phyloP scores from a whole-genome alignment of 73 alveolate species.

The Paramecium bursaria region DNA sequence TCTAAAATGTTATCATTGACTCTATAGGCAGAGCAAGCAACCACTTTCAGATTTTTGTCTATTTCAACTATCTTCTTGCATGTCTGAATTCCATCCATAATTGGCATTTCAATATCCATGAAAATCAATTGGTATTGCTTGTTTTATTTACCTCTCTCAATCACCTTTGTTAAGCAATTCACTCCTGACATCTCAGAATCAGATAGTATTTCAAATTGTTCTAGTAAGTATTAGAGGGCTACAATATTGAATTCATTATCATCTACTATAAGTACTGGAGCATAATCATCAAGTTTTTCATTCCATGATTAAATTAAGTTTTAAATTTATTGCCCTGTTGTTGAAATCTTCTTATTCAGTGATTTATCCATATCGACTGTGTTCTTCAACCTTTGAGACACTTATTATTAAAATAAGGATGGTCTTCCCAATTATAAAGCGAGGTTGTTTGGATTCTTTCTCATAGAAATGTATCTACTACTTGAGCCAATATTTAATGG shows the following conservation, averaged over 20 bases:
- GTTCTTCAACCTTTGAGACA: too few relatives aligned
- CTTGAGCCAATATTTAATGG: background rate
- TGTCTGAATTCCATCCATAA: slow-evolving; percentile 32
- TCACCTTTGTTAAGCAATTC: background rate
- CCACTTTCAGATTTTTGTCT: background rate
- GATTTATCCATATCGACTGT: too few relatives aligned
- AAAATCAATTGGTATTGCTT: slow-evolving; percentile 15
- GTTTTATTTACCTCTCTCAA: background rate
- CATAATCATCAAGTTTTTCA: background rate
- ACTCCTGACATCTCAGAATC: slow-evolving; percentile 34
- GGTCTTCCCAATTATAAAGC: too few relatives aligned
- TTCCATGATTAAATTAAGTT: background rate
- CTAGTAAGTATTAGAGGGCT: slow-evolving; percentile 4
- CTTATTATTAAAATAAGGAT: too few relatives aligned
- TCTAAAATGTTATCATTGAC: background rate
- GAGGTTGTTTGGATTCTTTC: too few relatives aligned
- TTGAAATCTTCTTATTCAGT: background rate
- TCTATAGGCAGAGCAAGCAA: slow-evolving; percentile 36
- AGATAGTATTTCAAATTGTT: slow-evolving; percentile 4
- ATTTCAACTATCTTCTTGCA: background rate
- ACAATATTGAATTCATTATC: slow-evolving; percentile 37
- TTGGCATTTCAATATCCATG: slow-evolving; percentile 55
- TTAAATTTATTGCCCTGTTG: background rate
- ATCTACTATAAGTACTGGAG: slow-evolving; percentile 26
- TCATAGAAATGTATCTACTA: background rate